Conservation (phyloP, 768 basidiomycete genomes). For the Rhizopogon vinicolor region DNA sequence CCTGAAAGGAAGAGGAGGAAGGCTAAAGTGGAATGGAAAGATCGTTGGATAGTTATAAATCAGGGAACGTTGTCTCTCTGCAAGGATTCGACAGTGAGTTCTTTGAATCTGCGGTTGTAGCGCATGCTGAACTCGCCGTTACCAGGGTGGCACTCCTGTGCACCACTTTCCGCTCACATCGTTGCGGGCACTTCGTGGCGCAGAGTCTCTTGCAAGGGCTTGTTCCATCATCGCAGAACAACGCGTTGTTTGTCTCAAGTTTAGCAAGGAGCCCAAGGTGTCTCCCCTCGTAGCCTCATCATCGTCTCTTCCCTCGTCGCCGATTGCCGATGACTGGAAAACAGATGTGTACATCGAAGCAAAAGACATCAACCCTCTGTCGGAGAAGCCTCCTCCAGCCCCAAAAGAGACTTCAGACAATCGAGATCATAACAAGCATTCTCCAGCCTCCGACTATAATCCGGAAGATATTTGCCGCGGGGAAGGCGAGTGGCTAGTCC, state of each 20-base stretch:
- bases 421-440: not conserved
- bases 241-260: slow-evolving; percentile 39
- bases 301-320: slow-evolving; percentile 22
- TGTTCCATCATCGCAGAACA: slow-evolving; percentile 17
- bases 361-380: not conserved
- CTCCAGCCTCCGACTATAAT: not conserved
- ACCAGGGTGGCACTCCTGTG: slow-evolving; percentile 35
- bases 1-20: slow-evolving; percentile 21
- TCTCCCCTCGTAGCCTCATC: slow-evolving; percentile 7
- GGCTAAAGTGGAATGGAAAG: slow-evolving; percentile 54
- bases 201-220: slow-evolving; percentile 35
- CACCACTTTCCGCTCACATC: slow-evolving; percentile 36
- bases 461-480: slow-evolving; percentile 7
- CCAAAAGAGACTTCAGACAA: slow-evolving; percentile 4
- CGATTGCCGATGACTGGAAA: slow-evolving; percentile 11
- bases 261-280: slow-evolving; percentile 11
- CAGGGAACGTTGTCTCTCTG: slow-evolving; percentile 52
- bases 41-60: slow-evolving; percentile 58
- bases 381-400: not conserved
- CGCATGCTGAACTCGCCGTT: not conserved
- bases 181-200: slow-evolving; percentile 39
- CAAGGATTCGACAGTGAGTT: slow-evolving; percentile 47
- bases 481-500: slow-evolving; percentile 44
- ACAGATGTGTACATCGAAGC: slow-evolving; percentile 5
- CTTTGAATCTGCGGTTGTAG: not conserved